These are phyloP conservation scores for Spinellus fusiger DNA, from an alignment of 192 early-diverging fungal genomes.

Conservation along the genomic window DNA sequence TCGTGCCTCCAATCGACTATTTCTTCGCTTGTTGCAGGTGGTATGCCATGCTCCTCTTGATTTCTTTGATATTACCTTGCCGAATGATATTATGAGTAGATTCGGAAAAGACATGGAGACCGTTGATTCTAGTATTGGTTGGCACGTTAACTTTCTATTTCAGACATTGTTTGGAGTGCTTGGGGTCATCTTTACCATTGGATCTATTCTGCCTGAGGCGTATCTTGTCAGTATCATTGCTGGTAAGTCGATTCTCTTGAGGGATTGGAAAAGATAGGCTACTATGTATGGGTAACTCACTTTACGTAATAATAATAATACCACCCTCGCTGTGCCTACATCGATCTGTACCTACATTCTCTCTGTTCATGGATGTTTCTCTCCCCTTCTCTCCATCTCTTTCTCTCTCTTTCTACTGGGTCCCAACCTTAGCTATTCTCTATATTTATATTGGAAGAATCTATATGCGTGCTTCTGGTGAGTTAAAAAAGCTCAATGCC, in stretches of 20 bases:
- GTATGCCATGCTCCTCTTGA: constrained; percentile 62
- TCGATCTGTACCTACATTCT: no score
- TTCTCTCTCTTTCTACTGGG: background rate
- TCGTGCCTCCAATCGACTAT: constrained; percentile 48
- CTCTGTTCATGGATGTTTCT: background rate
- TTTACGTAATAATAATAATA: no score
- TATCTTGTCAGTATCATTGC: constrained; percentile 15
- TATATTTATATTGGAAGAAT: constrained; percentile 19
- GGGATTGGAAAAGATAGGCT: no score
- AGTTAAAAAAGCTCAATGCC: constrained; percentile 75
- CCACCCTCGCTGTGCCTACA: no score
- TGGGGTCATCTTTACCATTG: constrained; percentile 41
- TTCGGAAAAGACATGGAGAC: constrained; percentile 79
- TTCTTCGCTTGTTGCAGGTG: constrained; percentile 44
- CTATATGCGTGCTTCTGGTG: constrained; percentile 45
- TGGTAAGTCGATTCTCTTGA: constrained; percentile 5
- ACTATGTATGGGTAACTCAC: no score
- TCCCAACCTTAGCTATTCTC: constrained; percentile 3
- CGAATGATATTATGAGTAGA: constrained; percentile 76
- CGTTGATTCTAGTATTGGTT: constrained; percentile 49
- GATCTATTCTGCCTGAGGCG: constrained; percentile 42
- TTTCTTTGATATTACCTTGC: constrained; percentile 78
- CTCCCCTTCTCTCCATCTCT: background rate
- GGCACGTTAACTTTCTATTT: constrained; percentile 36
- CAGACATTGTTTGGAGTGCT: constrained; percentile 34